Base-by-base conservation (phyloP, 352 stramenopile species). In the Thalassiosira sp. region DNA sequence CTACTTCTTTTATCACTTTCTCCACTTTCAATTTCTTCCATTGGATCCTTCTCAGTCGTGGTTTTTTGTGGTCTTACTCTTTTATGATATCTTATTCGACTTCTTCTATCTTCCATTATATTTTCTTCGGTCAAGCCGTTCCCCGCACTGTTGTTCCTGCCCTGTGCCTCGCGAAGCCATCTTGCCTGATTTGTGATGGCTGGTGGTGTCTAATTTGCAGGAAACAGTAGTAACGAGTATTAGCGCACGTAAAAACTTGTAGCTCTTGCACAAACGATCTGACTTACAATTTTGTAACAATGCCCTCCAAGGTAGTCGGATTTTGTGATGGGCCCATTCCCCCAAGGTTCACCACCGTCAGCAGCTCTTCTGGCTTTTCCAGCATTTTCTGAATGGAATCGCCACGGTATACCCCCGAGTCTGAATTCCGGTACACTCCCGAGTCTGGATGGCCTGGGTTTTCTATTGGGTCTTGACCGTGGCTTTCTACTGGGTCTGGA, bases 251-350 rank as follows among this genome's bases (percentile, higher is more conserved):
- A 37, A 37, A 37, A 37, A 37, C 31, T 37, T 37, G 31, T 8
- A 37, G 3, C 8, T 37, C 8, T 37, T 10, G 31, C 31, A 37
- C 31, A 37, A 8, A 37, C 31, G 8, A 8, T 37, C 8, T 37
- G 3, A 37, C 31, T 37, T 37, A 58, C 8, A 15, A 15, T 16
- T 27, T 28, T 27, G 22, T 63, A 63, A n/a, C 54, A 63, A 37
- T 63, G 54, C 8, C 54, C 54, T 49, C 28, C 16, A 0, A 63
- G 27, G 31, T 45, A 45, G 31, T 62, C 31, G 15, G 53, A 62
- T 5, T 18, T 43, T 46, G 22, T 35, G 10, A 62, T 48, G 27
- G 13, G 53, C 27, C 53, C 53, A 25, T 11, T 62, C 22, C 53
- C 53, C 24, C 0, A 3, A 37, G 8, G 3, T 10, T 3, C 3